These are phyloP conservation scores for Cordyceps cicadae DNA, from an alignment of 2,329 filamentous ascomycete genomes.

Conservation along the genomic window DNA sequence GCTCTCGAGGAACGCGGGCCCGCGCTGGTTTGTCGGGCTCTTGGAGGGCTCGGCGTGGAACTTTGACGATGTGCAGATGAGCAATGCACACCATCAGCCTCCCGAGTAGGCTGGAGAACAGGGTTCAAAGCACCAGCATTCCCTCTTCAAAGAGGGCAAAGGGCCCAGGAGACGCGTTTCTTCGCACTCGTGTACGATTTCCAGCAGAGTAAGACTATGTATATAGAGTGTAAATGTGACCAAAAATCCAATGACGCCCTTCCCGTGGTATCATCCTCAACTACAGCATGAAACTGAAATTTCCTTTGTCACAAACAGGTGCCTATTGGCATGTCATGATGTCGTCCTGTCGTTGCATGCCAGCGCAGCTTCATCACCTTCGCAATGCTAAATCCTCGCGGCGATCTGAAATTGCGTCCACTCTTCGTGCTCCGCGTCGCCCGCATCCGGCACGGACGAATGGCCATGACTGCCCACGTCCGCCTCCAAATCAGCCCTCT, in stretches of 20 bases:
- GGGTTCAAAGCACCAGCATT: neutral
- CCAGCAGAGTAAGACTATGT: neutral
- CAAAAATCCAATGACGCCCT: neutral
- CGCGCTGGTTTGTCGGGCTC: conserved; percentile 19
- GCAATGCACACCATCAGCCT: neutral
- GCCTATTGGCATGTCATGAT: neutral
- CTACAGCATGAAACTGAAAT: neutral
- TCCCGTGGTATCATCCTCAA: neutral
- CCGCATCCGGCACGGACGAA: neutral
- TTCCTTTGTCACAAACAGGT: neutral
- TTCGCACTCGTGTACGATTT: too few species aligned
- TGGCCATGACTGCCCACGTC: neutral
- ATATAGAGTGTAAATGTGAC: neutral
- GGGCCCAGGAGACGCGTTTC: neutral
- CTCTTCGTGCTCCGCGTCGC: neutral
- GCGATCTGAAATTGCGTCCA: neutral
- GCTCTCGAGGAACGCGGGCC: neutral
- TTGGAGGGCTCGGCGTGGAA: conserved; percentile 19
- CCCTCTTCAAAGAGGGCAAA: neutral
- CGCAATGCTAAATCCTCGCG: neutral
- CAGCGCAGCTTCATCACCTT: neutral
- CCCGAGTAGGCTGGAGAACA: neutral
- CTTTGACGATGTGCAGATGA: conserved; percentile 12
- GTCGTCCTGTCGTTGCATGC: neutral
- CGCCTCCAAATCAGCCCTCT: neutral